A percentile compares a stretch with the other conserved stretches of the same genome.
Evolutionary conservation across 2,329 filamentous ascomycete genomes (phyloP).

Genomic region (Clonostachys chloroleuca): DNA sequence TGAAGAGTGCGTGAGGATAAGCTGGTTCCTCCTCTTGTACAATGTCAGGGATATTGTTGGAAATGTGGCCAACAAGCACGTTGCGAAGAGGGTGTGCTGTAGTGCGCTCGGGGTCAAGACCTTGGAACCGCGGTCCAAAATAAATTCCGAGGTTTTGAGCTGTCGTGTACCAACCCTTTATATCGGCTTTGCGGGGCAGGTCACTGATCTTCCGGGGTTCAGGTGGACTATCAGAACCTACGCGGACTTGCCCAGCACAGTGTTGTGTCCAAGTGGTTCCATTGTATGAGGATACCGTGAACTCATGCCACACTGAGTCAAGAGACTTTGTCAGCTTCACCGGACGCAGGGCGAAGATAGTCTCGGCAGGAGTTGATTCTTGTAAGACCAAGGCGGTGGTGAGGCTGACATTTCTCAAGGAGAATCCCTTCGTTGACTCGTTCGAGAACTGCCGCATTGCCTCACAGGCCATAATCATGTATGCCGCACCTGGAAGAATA

Average conservation of each 20-base stretch:
- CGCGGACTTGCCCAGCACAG: neutral
- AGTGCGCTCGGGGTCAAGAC: too few species aligned
- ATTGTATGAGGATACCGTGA: neutral
- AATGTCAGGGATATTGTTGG: too few species aligned
- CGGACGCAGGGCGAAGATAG: neutral
- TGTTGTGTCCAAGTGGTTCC: neutral
- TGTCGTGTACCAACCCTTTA: neutral
- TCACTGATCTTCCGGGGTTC: too few species aligned
- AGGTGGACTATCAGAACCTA: too few species aligned
- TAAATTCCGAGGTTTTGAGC: neutral
- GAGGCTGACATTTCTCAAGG: neutral
- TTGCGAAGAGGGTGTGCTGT: too few species aligned
- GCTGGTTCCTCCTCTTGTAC: too few species aligned
- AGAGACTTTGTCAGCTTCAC: neutral
- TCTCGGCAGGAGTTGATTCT: neutral
- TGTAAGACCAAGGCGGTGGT: neutral
- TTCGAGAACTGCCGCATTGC: slow-evolving; percentile 1
- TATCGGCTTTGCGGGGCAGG: neutral
- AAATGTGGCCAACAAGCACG: too few species aligned
- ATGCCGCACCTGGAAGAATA: slow-evolving; percentile 30
- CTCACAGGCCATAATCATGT: slow-evolving; percentile 21
- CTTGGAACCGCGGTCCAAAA: neutral
- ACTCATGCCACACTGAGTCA: neutral
- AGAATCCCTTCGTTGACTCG: neutral
- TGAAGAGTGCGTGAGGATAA: too few species aligned